phyloP scores from a whole-genome alignment of 345 rosid species.

The Barbarea vulgaris region DNA sequence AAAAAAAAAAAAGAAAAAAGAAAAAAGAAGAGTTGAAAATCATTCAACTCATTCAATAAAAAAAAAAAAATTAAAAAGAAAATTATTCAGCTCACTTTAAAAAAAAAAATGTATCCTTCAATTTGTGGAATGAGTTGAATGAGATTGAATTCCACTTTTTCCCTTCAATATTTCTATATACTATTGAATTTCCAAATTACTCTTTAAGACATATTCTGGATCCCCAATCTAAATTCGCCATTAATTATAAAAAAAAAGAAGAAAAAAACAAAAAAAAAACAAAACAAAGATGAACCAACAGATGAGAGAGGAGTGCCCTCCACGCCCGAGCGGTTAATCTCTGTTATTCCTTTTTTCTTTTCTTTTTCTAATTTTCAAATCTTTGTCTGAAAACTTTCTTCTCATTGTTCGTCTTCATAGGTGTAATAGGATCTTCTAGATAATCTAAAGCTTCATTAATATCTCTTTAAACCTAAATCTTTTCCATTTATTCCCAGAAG shows the following conservation, averaged over 20 bases:
- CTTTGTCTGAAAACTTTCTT: slow-evolving; percentile 1
- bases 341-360: background rate
- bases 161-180: background rate
- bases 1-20: no score
- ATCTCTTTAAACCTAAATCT: slow-evolving; percentile 10
- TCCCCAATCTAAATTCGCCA: background rate
- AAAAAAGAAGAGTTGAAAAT: no score
- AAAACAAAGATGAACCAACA: slow-evolving; percentile 11
- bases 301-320: slow-evolving; percentile 31
- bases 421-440: background rate
- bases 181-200: background rate
- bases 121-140: no score
- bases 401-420: background rate
- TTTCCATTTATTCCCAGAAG: slow-evolving; percentile 7
- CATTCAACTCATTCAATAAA: no score
- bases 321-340: slow-evolving; percentile 28
- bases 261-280: background rate
- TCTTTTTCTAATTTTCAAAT: slow-evolving; percentile 12
- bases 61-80: no score
- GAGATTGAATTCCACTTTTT: no score
- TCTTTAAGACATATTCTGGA: background rate
- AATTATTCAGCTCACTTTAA: no score
- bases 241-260: background rate
- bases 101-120: no score
- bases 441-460: background rate